Evolutionary conservation across 106 monocot species (phyloP), one percentile per base, ranked within the genome.

Genomic region (Allium sativum): DNA sequence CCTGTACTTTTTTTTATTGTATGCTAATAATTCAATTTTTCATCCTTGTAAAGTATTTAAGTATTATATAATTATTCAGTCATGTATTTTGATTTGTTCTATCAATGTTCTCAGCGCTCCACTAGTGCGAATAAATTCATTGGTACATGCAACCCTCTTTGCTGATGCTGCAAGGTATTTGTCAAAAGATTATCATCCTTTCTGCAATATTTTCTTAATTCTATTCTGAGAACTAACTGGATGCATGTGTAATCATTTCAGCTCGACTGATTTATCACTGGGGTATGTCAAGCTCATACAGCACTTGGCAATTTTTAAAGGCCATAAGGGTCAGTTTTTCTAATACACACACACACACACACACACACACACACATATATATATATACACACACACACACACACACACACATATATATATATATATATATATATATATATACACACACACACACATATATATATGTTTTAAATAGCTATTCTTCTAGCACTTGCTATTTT

Each of bases 261-360:
- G 98, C 71, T 80, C 85, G n/a, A 53, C 78, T 20, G 98, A 98
- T 42, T 67, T 92, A 46, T 91, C 85, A 42, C 73, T 98, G 21
- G 84, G 84, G 58, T 85, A 92, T 81, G 78, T 70, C 20, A 98
- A 98, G 59, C 98, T 98, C 55, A 88, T 98, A 58, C 88, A 98
- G 56, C 85, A 92, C 59, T 65, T 92, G 48, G 84, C 88, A 22
- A 53, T 82, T 10, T 92, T 78, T 59, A 88, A 85, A 69, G 98
- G 98, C 70, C 83, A 88, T 73, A 76, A 83, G 79, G 90, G 94
- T 86, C 16, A 72, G 81, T 68, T 64, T 22, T 14, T 64, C 48
- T 20, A 17, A 46, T 62, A n/a, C n/a, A n/a, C n/a, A n/a, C n/a
- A n/a, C n/a, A n/a, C n/a, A n/a, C n/a, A n/a, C n/a, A n/a, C n/a